Conservation (phyloP, 2,329 filamentous ascomycete species). For the Madurella fahalii region DNA sequence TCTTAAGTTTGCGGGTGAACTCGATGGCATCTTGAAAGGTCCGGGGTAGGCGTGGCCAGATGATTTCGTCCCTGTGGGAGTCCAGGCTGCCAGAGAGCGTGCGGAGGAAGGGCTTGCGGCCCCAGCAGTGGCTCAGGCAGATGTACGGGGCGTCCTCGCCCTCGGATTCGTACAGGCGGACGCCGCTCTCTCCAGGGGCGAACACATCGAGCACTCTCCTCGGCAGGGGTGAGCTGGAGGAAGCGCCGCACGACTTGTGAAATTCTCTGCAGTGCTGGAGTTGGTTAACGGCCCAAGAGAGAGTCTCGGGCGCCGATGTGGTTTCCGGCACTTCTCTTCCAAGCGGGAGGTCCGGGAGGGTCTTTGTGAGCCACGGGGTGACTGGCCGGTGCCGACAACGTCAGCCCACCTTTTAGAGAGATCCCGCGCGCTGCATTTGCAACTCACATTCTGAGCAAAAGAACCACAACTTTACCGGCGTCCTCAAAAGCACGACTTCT, state of each 20-base stretch:
- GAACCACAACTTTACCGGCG: slow-evolving; percentile 10
- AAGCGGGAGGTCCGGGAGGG: slow-evolving; percentile 13
- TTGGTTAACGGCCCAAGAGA: slow-evolving; percentile 12
- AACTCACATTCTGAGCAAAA: slow-evolving; percentile 10
- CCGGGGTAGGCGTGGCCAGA: slow-evolving; percentile 9
- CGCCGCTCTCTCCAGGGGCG: neutral
- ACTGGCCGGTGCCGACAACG: neutral
- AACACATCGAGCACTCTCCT: slow-evolving; percentile 15
- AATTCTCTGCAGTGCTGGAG: slow-evolving; percentile 4
- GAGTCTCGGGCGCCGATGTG: slow-evolving; percentile 7
- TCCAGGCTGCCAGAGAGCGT: slow-evolving; percentile 12
- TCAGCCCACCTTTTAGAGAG: neutral
- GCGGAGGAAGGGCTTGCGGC: slow-evolving; percentile 11
- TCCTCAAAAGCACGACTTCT: slow-evolving; percentile 10
- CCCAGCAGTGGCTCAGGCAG: slow-evolving; percentile 25
- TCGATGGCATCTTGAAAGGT: slow-evolving; percentile 24
- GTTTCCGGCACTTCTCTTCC: slow-evolving; percentile 4
- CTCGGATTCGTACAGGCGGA: slow-evolving; percentile 12
- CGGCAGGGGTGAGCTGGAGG: neutral
- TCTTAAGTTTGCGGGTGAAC: slow-evolving; percentile 16
- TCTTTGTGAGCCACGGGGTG: slow-evolving; percentile 2
- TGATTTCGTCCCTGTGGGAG: slow-evolving; percentile 12
- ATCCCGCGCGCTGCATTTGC: neutral
- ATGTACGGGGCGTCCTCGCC: slow-evolving; percentile 5
- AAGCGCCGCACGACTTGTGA: slow-evolving; percentile 6